Base-by-base conservation (phyloP, 768 basidiomycete species). In the Tephrocybe rancida region DNA sequence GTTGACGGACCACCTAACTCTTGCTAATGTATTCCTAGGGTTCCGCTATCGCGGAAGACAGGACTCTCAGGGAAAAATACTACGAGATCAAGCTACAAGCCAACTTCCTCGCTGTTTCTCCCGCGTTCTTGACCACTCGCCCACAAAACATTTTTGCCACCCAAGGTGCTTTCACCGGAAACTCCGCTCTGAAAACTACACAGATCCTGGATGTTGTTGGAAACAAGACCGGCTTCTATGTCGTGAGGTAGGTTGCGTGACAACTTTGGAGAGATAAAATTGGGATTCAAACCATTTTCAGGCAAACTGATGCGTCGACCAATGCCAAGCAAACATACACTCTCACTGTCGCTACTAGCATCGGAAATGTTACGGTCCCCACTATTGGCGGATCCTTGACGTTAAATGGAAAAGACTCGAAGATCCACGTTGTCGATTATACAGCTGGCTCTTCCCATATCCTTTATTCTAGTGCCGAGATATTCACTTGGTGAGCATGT, bases 1-100 rank as follows among this genome's bases (percentile, higher is more conserved):
- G 13, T 22, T 22, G 25, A 21, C 18, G 10, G 14, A 19, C n/a
- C 14, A 16, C 35, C 16, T 37, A 6, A 5, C 8, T 39, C 42
- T 37, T 9, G 21, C 42, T 52, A n/a, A 58, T 24, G 34, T 38
- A 29, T 44, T 35, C 5, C 5, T 37, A 80, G 79, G 80, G 79
- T 5, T 67, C 77, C 3, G 76, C 78, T 3, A 79, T 81, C 39
- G 74, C 78, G 8, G 80, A 81, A 66, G 79, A 80, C 50, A 69
- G 80, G 32, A 76, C 77, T 2, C 69, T 81, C 21, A 73, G 80
- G 22, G 80, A 82, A 56, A 82, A 82, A 58, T 80, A 74, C 61
- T 80, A 81, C 47, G 80, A 82, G 53, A 63, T 80, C 45, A 82
- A 82, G 59, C 61, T 80, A 16, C 77, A 80, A 60, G 76, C 79